phyloP scores from a whole-genome alignment of 768 basidiomycete genomes.

The Hemileccinum rubropunctum region DNA sequence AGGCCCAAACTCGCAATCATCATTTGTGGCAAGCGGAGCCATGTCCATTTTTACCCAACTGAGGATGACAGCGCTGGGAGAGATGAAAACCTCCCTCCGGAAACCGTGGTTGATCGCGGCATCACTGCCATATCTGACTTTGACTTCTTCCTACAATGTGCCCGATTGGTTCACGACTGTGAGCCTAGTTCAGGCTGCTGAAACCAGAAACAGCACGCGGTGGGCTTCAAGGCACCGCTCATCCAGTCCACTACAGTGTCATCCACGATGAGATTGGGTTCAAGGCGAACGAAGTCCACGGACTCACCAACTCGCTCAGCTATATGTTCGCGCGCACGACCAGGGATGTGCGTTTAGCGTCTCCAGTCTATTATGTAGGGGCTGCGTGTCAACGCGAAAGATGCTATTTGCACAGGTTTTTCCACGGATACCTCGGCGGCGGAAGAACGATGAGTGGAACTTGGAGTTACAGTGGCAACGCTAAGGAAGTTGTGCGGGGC shows the following conservation, averaged over 20 bases:
- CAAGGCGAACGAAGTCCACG: slow-evolving; percentile 1
- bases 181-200: not conserved
- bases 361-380: not conserved
- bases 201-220: not conserved
- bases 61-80: slow-evolving; percentile 29
- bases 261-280: slow-evolving; percentile 1
- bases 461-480: no score
- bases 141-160: slow-evolving; percentile 47
- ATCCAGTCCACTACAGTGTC: not conserved
- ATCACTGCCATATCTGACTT: no score
- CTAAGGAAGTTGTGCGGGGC: not conserved
- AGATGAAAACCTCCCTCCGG: slow-evolving; percentile 43
- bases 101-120: no score
- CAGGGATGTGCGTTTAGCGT: not conserved
- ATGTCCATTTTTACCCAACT: no score
- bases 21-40: slow-evolving; percentile 48
- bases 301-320: not conserved
- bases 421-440: not conserved
- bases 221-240: not conserved
- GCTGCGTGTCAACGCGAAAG: not conserved
- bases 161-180: not conserved
- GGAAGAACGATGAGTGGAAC: not conserved
- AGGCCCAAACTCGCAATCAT: slow-evolving; percentile 42
- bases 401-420: not conserved
- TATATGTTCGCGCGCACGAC: slow-evolving; percentile 4